Evolutionary conservation across 1,139 yeast species (phyloP).

Genomic region (Lizanozyma gosingica): DNA sequence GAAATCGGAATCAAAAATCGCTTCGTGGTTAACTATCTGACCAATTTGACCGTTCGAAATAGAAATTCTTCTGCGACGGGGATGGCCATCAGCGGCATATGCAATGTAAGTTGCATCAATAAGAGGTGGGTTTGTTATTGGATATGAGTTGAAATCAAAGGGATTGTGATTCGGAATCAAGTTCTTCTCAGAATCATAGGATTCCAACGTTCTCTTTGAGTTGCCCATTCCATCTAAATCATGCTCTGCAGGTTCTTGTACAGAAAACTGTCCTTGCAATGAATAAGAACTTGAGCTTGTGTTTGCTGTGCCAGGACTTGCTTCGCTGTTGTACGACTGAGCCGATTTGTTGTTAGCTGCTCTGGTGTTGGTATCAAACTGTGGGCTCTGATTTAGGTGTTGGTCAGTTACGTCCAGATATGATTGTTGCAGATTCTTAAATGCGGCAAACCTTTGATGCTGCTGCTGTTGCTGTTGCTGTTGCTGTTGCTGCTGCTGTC

Average conservation of each 20-base stretch:
- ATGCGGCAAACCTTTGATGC: too few species aligned
- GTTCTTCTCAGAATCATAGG: background rate
- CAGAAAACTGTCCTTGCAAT: background rate
- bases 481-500: background rate
- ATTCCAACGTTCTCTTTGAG: background rate
- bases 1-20: slow-evolving; percentile 22
- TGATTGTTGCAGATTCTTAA: too few species aligned
- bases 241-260: background rate
- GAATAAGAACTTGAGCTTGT: background rate
- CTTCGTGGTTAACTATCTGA: slow-evolving; percentile 47
- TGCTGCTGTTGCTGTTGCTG: background rate
- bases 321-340: background rate
- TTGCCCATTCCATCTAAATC: background rate
- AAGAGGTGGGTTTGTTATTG: slow-evolving; percentile 58
- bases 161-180: slow-evolving; percentile 21
- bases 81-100: slow-evolving; percentile 29
- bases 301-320: background rate
- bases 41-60: slow-evolving; percentile 77
- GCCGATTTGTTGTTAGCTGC: background rate
- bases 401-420: too few species aligned
- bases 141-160: slow-evolving; percentile 40
- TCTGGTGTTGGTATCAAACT: background rate
- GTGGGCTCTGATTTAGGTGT: too few species aligned
- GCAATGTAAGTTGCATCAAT: slow-evolving; percentile 41
- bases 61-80: slow-evolving; percentile 54